phyloP scores from a whole-genome alignment of 257 asterid species.

The Solanum habrochaites region DNA sequence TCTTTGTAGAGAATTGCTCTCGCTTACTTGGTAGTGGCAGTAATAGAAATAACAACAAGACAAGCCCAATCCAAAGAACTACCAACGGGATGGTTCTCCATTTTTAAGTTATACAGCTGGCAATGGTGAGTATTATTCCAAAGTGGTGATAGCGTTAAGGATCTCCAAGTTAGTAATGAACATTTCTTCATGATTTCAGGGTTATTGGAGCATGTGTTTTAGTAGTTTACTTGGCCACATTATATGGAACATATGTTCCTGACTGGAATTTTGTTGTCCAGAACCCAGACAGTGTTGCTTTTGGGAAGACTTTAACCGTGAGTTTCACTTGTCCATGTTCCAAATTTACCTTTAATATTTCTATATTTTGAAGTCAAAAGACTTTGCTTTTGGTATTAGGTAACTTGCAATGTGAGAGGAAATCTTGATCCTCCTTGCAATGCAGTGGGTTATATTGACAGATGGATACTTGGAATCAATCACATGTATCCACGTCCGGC shows the following conservation, averaged over 20 bases:
- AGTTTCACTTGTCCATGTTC: background rate
- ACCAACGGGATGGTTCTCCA: slow-evolving; percentile 25
- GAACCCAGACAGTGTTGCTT: slow-evolving; percentile 34
- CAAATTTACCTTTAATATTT: background rate
- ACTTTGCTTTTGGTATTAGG: slow-evolving; percentile 19
- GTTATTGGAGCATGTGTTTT: slow-evolving; percentile 36
- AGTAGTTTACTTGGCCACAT: slow-evolving; percentile 37
- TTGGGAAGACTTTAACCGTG: slow-evolving; percentile 46
- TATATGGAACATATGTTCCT: slow-evolving; percentile 55
- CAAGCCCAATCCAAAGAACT: slow-evolving; percentile 12
- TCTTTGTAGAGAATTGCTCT: slow-evolving; percentile 58
- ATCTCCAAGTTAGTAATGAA: background rate
- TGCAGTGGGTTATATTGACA: slow-evolving; percentile 69
- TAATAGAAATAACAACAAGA: slow-evolving; percentile 40
- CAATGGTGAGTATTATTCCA: slow-evolving; percentile 39
- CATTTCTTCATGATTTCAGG: slow-evolving; percentile 22
- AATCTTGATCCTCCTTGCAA: slow-evolving; percentile 63
- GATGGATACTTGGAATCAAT: slow-evolving; percentile 55
- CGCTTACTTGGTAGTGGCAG: slow-evolving; percentile 56
- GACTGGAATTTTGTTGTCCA: slow-evolving; percentile 58
- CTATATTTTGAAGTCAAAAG: background rate
- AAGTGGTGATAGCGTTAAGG: background rate
- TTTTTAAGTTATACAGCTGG: slow-evolving; percentile 46
- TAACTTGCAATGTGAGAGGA: slow-evolving; percentile 52
- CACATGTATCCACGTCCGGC: slow-evolving; percentile 70